A percentile compares a stretch with the other conserved stretches of the same genome.
These are phyloP conservation scores for Aristolochia fimbriata DNA, from an alignment of 164 flowering plant species.

Conservation along the genomic window DNA sequence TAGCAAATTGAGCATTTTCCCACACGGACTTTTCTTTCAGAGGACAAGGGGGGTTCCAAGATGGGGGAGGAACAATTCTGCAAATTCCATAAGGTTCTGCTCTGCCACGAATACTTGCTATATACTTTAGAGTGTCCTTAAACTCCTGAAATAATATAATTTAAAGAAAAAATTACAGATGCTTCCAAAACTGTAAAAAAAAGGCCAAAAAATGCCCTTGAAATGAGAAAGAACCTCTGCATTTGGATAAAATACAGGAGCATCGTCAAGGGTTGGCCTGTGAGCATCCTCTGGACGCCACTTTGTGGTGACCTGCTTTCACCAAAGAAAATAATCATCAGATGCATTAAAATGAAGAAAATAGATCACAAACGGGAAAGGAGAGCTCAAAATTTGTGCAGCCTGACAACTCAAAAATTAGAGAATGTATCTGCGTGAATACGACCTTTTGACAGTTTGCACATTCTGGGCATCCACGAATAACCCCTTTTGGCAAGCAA, in stretches of 20 bases:
- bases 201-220: neutral
- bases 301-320: slow-evolving; percentile 66
- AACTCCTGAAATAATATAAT: slow-evolving; percentile 57
- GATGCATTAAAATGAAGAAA: neutral
- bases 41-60: slow-evolving; percentile 90
- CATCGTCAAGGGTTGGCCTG: slow-evolving; percentile 71
- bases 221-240: slow-evolving; percentile 54
- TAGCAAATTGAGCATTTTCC: slow-evolving; percentile 59
- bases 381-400: too few relatives aligned
- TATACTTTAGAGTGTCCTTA: slow-evolving; percentile 66
- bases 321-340: slow-evolving; percentile 5
- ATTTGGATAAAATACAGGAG: slow-evolving; percentile 87
- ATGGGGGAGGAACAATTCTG: slow-evolving; percentile 86
- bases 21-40: slow-evolving; percentile 50
- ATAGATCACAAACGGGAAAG: too few relatives aligned
- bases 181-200: neutral
- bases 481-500: slow-evolving; percentile 72
- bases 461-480: slow-evolving; percentile 79
- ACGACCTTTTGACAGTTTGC: slow-evolving; percentile 80
- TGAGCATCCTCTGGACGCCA: slow-evolving; percentile 73
- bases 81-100: slow-evolving; percentile 89
- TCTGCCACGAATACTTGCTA: slow-evolving; percentile 54
- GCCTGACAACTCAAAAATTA: too few relatives aligned
- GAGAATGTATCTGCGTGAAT: neutral
- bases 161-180: slow-evolving; percentile 3